phyloP scores from a whole-genome alignment of 192 early-diverging fungal genomes.

The Coemansia furcata region DNA sequence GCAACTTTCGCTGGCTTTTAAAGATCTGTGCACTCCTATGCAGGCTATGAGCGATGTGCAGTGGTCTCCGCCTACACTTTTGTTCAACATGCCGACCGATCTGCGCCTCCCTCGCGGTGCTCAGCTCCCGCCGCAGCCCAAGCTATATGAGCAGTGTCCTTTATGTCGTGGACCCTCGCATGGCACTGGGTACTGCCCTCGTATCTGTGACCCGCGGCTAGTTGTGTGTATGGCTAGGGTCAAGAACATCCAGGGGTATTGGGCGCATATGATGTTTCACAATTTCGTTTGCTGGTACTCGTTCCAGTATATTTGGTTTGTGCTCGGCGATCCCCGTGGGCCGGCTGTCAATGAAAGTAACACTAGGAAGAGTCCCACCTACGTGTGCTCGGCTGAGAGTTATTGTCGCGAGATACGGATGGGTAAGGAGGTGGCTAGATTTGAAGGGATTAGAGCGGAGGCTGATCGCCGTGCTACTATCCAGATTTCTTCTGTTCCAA shows the following conservation, averaged over 20 bases:
- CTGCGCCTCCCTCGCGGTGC: conserved; percentile 9
- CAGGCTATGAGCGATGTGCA: not conserved
- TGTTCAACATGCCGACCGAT: conserved; percentile 24
- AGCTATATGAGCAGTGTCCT: not conserved
- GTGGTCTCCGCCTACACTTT: conserved; percentile 8
- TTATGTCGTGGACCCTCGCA: conserved; percentile 5
- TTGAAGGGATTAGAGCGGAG: not conserved
- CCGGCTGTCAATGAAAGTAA: not conserved
- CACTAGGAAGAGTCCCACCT: not conserved
- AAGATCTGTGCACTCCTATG: not conserved
- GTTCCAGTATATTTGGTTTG: conserved; percentile 44
- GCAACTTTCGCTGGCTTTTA: not conserved
- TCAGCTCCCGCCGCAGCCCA: conserved; percentile 16
- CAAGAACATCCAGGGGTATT: conserved; percentile 7
- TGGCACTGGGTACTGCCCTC: conserved; percentile 10
- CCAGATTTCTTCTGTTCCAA: not conserved
- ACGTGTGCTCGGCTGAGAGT: not conserved
- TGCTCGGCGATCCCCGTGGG: conserved; percentile 11
- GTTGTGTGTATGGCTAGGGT: not conserved
- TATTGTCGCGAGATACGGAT: not conserved
- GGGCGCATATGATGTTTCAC: conserved; percentile 14
- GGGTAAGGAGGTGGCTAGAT: not conserved
- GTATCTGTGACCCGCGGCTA: conserved; percentile 13
- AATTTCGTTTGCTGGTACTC: conserved; percentile 35
- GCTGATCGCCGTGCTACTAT: not conserved